These are phyloP conservation scores for Musa beccarii DNA, from an alignment of 176 grass and related monocot genomes.

Conservation along the genomic window DNA sequence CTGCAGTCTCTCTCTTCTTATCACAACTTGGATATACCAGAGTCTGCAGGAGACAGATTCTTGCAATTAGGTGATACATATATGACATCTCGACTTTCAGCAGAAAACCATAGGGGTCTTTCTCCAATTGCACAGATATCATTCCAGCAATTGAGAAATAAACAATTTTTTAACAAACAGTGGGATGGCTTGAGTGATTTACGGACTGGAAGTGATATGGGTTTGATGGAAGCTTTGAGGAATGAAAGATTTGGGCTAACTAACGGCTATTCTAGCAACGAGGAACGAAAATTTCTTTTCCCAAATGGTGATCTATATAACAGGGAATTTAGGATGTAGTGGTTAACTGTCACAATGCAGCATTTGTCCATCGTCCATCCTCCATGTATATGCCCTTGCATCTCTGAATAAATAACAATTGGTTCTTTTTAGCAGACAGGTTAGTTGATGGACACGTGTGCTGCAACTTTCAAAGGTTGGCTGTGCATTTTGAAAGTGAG, in stretches of 20 bases:
- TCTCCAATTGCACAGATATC: constrained; percentile 41
- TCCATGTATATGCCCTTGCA: background rate
- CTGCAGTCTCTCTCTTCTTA: constrained; percentile 53
- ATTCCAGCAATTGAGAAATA: constrained; percentile 46
- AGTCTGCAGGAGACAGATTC: constrained; percentile 40
- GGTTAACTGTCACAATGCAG: background rate
- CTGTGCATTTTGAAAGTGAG: too few species aligned
- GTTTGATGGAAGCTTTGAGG: constrained; percentile 44
- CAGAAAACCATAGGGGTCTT: constrained; percentile 41
- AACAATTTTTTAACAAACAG: constrained; percentile 45
- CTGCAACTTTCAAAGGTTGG: too few species aligned
- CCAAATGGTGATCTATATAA: constrained; percentile 53
- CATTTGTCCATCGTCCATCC: background rate
- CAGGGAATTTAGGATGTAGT: constrained; percentile 76
- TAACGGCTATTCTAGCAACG: constrained; percentile 45
- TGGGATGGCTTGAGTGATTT: constrained; percentile 75
- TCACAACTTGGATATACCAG: constrained; percentile 46
- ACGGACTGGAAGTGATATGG: constrained; percentile 34
- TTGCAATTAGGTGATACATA: constrained; percentile 59
- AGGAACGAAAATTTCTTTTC: constrained; percentile 48
- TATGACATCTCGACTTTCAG: constrained; percentile 43
- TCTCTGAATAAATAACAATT: background rate
- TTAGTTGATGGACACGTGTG: too few species aligned
- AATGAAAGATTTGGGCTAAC: constrained; percentile 38
- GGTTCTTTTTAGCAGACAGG: too few species aligned